Conservation (phyloP, 2,329 filamentous ascomycete species). For the Talaromyces sp. region DNA sequence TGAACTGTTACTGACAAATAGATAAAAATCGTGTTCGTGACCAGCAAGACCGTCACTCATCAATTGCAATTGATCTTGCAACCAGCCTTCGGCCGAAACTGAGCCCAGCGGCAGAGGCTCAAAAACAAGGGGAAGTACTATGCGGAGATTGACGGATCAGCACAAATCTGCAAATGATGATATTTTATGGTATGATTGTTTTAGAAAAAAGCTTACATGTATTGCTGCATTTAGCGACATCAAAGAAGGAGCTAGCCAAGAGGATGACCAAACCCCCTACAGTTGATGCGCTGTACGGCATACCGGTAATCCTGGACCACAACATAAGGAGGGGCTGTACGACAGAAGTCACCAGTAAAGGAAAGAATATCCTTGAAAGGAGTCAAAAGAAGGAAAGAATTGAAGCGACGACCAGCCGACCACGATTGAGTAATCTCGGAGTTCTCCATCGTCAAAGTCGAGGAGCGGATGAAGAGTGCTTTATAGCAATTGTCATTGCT, state of each 20-base stretch:
- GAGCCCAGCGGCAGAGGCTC: conserved; percentile 45
- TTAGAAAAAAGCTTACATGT: background rate
- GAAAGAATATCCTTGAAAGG: background rate
- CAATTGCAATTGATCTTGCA: conserved; percentile 49
- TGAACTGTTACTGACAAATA: conserved; percentile 49
- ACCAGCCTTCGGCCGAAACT: conserved; percentile 52
- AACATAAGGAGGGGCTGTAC: conserved; percentile 7
- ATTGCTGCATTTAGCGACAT: conserved; percentile 6
- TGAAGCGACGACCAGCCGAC: background rate
- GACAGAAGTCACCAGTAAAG: background rate
- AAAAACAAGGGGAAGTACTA: conserved; percentile 17
- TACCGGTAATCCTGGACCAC: background rate
- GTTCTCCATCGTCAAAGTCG: background rate
- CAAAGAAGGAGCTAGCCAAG: conserved; percentile 1
- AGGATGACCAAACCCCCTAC: conserved; percentile 1
- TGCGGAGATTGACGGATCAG: background rate
- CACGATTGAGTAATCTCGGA: background rate
- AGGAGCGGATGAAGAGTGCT: background rate
- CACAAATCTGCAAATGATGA: background rate
- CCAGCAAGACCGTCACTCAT: conserved; percentile 53
- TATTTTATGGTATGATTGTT: background rate
- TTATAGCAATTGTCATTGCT: conserved; percentile 10
- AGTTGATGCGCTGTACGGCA: background rate
- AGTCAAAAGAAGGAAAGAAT: background rate
- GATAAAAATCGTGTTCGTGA: conserved; percentile 55